phyloP scores from a whole-genome alignment of 352 stramenopile species.

The Phytophthora vignae region DNA sequence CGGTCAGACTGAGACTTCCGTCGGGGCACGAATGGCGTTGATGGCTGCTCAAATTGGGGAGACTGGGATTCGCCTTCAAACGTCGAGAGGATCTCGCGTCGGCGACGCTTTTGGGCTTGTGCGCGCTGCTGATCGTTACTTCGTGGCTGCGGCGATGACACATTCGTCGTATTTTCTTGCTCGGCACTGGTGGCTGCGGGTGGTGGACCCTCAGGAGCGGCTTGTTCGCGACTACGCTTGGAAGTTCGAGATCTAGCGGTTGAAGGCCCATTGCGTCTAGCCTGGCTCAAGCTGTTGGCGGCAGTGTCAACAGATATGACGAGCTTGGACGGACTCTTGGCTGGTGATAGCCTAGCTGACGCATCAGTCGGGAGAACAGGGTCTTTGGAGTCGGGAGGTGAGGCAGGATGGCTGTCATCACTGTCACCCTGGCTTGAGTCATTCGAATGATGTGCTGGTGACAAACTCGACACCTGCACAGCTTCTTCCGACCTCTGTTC shows the following conservation, averaged over 20 bases:
- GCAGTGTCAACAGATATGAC: constrained; percentile 23
- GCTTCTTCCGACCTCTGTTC: constrained; percentile 12
- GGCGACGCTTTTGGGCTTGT: constrained; percentile 25
- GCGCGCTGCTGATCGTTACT: not conserved
- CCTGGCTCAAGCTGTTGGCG: not conserved
- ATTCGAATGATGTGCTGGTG: not conserved
- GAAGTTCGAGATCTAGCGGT: constrained; percentile 10
- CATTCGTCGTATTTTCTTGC: not conserved
- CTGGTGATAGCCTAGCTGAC: constrained; percentile 5
- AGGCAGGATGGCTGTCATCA: constrained; percentile 6
- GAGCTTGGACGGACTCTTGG: constrained; percentile 26
- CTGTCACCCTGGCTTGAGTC: not conserved
- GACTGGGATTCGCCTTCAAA: constrained; percentile 21
- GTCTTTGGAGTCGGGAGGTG: constrained; percentile 14
- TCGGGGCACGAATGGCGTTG: not conserved
- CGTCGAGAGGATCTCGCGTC: constrained; percentile 11
- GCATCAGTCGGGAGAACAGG: constrained; percentile 2
- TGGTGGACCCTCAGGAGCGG: not conserved
- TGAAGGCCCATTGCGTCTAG: constrained; percentile 10
- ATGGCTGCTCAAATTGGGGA: constrained; percentile 28
- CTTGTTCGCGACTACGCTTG: constrained; percentile 26
- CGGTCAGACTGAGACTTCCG: constrained; percentile 11
- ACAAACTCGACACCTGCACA: not conserved
- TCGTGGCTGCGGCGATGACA: constrained; percentile 2
- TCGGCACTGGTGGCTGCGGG: not conserved